Percentiles rank a stretch among this genome's conserved stretches.
Conservation (phyloP, 2,329 filamentous ascomycete genomes). For the Escovopsis sp. region DNA sequence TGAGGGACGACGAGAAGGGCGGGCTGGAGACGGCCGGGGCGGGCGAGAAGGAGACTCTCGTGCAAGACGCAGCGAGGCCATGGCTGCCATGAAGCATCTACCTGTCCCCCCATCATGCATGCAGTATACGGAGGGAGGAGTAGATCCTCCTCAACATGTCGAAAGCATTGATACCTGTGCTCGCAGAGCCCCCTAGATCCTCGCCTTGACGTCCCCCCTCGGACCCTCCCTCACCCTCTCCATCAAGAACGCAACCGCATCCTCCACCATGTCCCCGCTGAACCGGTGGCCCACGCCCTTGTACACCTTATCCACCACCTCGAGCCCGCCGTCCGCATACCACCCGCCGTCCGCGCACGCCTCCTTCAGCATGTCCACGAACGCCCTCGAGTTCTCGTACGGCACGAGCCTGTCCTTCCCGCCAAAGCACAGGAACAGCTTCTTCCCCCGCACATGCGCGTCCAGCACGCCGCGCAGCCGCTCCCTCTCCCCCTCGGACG, state of each 20-base stretch:
- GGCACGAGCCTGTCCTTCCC: constrained; percentile 60
- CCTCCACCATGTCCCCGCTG: constrained; percentile 48
- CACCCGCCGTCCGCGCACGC: constrained; percentile 28
- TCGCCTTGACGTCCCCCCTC: constrained; percentile 11
- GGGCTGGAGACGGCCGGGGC: constrained; percentile 21
- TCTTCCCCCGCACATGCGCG: constrained; percentile 42
- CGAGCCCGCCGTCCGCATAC: constrained; percentile 41
- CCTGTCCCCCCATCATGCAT: too few relatives aligned
- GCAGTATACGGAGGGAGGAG: not conserved
- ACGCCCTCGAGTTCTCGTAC: constrained; percentile 43
- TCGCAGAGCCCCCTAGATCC: constrained; percentile 8
- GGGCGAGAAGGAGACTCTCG: constrained; percentile 25
- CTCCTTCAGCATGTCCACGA: constrained; percentile 46
- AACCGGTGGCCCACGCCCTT: constrained; percentile 57
- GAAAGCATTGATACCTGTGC: not conserved
- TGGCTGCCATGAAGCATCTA: constrained; percentile 17
- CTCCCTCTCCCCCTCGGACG: constrained; percentile 24
- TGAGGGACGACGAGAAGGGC: constrained; percentile 17
- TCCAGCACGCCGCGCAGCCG: constrained; percentile 33
- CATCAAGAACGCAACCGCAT: constrained; percentile 49
- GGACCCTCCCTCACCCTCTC: constrained; percentile 25
- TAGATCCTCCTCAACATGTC: not conserved
- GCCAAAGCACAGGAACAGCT: constrained; percentile 49
- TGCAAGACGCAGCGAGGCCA: constrained; percentile 22
- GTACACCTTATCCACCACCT: constrained; percentile 53